Base-by-base conservation (phyloP, 2,329 filamentous ascomycete species). In the Raffaelea ambrosiae region DNA sequence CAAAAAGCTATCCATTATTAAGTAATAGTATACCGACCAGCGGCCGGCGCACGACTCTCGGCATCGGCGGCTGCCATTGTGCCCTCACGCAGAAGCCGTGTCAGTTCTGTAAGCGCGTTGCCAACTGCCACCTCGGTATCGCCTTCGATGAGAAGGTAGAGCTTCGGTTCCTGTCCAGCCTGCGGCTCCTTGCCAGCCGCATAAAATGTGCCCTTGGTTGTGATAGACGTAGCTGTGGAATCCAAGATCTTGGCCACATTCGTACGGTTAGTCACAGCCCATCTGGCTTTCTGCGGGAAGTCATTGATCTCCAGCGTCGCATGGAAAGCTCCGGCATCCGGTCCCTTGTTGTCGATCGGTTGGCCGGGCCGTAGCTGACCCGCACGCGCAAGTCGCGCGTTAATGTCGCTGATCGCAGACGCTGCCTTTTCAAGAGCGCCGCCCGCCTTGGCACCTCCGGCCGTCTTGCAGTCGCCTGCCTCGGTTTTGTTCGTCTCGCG, bases 171-270 rank as follows among this genome's bases (percentile, higher is more conserved):
- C 47, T 83, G 85, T 33, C 79, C 82, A 0, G 83, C 65, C 8
- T 75, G 79, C 2, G 88, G 88, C 55, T 88, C 84, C 63, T 95
- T 95, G 55, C 89, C 90, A 2, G 81, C 61, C 2, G 84, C 66
- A 59, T 97, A 97, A 65, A 88, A 97, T 52, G 77, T 93, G 55
- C 93, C 93, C 71, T 98, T 98, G 40, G 89, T 96, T 0, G 93
- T 98, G 63, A 98, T 98, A 7, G 88, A 95, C 2, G 90, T 95
- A 38, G 89, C 91, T 0, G 91, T 96, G 10, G 87, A 80, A 61
- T 98, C 93, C 54, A 98, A 76, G 57, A 98, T 96, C 74, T 97
- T 98, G 57, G 91, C 90, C 49, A 98, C 93, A 60, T 98, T 98
- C 33, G 93, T 97, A 55, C 93, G 82, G 65, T 98, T 98, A 36